Evolutionary conservation across 306 rosid genomes (phyloP).

Genomic region (Morella rubra): DNA sequence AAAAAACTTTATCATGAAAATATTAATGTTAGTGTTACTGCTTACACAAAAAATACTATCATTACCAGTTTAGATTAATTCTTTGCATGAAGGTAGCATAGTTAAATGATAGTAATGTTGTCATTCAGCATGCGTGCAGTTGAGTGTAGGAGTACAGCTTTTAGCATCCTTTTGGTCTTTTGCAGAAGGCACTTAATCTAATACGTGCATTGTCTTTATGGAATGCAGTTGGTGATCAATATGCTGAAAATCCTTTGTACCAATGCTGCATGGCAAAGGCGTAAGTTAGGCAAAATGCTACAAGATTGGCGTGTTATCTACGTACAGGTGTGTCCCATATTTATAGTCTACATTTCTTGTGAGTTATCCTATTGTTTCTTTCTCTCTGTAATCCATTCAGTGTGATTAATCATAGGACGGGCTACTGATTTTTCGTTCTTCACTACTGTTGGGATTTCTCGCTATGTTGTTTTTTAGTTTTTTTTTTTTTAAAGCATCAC

Average conservation of each 20-base stretch:
- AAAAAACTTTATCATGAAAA: background rate
- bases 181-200: constrained; percentile 27
- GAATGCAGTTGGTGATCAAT: constrained; percentile 72
- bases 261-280: constrained; percentile 97
- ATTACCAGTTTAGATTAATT: background rate
- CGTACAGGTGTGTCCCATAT: constrained; percentile 64
- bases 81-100: background rate
- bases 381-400: background rate
- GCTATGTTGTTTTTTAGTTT: too few relatives aligned
- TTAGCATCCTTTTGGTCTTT: constrained; percentile 4
- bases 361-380: background rate
- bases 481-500: background rate
- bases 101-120: background rate
- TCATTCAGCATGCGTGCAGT: constrained; percentile 8
- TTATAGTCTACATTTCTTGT: constrained; percentile 12
- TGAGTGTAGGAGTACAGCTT: constrained; percentile 2
- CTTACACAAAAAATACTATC: too few relatives aligned
- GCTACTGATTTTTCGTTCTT: background rate
- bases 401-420: too few relatives aligned
- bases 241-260: constrained; percentile 85
- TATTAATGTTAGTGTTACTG: background rate
- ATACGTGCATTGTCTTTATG: constrained; percentile 22
- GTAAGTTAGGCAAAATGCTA: constrained; percentile 93
- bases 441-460: background rate
- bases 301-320: constrained; percentile 92